Base-by-base conservation (phyloP, 306 rosid genomes). In the Trifolium fragiferum region DNA sequence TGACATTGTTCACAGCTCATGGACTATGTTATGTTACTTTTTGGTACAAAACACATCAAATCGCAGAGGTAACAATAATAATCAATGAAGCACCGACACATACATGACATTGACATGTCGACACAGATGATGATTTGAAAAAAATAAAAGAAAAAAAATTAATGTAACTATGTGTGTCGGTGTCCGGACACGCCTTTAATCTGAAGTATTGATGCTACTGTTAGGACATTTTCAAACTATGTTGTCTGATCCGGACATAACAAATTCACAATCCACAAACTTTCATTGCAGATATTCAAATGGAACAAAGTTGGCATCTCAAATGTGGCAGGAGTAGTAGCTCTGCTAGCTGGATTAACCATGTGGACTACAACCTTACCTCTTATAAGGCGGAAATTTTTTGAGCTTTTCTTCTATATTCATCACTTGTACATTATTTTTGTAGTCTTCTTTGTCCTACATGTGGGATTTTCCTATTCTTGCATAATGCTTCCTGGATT, bases 1-100 rank as follows among this genome's bases (percentile, higher is more conserved):
- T 90, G 94, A 54, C 76, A 4, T 62, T 88, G 70, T 90, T 90
- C 91, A 88, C 98, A 8, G 84, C 89, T 75, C 98, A 92, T 77
- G 95, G 95, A 61, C 20, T 61, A 15, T 25, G 2, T 74, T 71
- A 61, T 63, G 78, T 70, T 86, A 44, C 72, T 16, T 63, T 63
- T 63, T 63, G 44, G 44, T 44, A 61, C 14, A 61, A 32, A 14
- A 61, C 43, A 4, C 44, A 61, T 61, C 67, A 61, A 32, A 61
- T 16, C 23, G 33, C 67, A 61, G 4, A 61, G 44, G 67, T 61
- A 9, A 53, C 19, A 53, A 13, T 53, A 19, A 2, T 16, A 51
- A 19, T 53, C 27, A 16, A 18, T 18, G 25, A 53, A 9, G 13
- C 21, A 19, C 10, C 9, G 1, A 8, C 58, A 16, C 25, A 43